Percentiles rank a stretch among this genome's conserved stretches.
Conservation (phyloP, 345 rosid species). For the Jatropha curcas region DNA sequence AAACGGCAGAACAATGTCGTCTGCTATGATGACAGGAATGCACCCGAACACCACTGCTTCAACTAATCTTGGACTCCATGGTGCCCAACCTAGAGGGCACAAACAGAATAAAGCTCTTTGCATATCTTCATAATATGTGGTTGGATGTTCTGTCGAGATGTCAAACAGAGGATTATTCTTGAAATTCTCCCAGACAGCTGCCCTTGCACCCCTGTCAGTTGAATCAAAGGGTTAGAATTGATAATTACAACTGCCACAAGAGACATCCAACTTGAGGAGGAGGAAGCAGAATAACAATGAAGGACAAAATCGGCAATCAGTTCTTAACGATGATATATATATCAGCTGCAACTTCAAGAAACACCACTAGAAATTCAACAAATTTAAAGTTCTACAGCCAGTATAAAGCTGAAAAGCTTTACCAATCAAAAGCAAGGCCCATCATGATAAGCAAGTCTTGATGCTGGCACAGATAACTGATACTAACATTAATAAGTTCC, state of each 20-base stretch:
- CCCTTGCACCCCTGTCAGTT: conserved; percentile 82
- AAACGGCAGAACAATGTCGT: conserved; percentile 86
- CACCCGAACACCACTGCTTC: conserved; percentile 99
- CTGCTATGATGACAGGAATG: conserved; percentile 96
- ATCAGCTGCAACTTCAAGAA: too few species aligned
- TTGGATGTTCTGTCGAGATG: conserved; percentile 94
- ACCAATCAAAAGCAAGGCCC: too few species aligned
- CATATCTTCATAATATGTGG: conserved; percentile 96
- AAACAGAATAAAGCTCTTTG: conserved; percentile 88
- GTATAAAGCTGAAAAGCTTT: too few species aligned
- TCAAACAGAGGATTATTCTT: conserved; percentile 90
- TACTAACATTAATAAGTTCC: too few species aligned
- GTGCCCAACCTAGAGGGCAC: conserved; percentile 98
- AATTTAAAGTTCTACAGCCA: too few species aligned
- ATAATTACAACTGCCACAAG: not conserved
- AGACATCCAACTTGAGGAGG: not conserved
- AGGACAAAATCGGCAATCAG: too few species aligned
- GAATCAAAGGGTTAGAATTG: conserved; percentile 15
- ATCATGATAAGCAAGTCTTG: too few species aligned
- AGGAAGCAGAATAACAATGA: too few species aligned
- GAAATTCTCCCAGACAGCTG: conserved; percentile 98
- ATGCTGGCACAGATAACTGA: too few species aligned
- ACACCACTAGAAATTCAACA: too few species aligned
- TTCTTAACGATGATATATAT: too few species aligned
- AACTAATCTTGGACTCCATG: conserved; percentile 97